A percentile compares a stretch with the other conserved stretches of the same genome.
Conservation (phyloP, 352 stramenopile genomes). For the Phytophthora pinifolia region DNA sequence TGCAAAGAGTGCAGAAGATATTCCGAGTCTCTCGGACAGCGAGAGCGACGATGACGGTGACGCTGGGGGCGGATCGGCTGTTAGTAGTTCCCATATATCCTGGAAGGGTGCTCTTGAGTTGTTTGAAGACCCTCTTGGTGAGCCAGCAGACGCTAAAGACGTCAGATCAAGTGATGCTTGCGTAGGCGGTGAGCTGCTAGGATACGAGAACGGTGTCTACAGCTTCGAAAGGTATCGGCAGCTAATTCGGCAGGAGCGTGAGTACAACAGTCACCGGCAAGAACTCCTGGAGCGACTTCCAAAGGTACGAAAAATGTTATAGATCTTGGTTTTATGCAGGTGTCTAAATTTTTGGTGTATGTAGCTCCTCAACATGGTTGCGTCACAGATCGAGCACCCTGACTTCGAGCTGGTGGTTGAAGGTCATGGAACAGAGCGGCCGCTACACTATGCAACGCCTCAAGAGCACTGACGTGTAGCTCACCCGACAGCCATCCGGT, state of each 20-base stretch:
- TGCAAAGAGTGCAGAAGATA: conserved; percentile 33
- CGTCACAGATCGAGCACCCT: conserved; percentile 37
- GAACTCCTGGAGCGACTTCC: conserved; percentile 52
- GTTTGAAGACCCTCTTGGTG: conserved; percentile 23
- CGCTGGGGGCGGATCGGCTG: conserved; percentile 10
- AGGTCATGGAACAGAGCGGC: conserved; percentile 46
- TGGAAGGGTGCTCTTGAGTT: conserved; percentile 23
- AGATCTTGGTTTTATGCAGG: conserved; percentile 3
- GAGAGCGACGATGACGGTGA: conserved; percentile 68
- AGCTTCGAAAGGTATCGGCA: conserved; percentile 62
- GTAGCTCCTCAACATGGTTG: conserved; percentile 41
- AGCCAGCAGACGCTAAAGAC: conserved; percentile 39
- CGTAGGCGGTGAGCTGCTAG: conserved; percentile 45
- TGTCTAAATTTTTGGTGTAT: conserved; percentile 8
- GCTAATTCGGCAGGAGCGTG: conserved; percentile 57
- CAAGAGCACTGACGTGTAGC: not conserved
- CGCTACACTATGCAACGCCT: conserved; percentile 33
- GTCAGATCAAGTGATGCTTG: conserved; percentile 27
- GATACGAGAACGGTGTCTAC: conserved; percentile 30
- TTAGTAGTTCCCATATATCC: conserved; percentile 5
- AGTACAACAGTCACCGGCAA: conserved; percentile 54
- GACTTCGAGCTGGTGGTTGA: conserved; percentile 54
- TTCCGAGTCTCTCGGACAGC: conserved; percentile 70
- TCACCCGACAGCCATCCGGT: too few relatives aligned
- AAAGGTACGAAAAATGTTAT: conserved; percentile 36